A percentile compares a stretch with the other conserved stretches of the same genome.
phyloP scores from a whole-genome alignment of 306 rosid species.

The Prunus fruticosa region DNA sequence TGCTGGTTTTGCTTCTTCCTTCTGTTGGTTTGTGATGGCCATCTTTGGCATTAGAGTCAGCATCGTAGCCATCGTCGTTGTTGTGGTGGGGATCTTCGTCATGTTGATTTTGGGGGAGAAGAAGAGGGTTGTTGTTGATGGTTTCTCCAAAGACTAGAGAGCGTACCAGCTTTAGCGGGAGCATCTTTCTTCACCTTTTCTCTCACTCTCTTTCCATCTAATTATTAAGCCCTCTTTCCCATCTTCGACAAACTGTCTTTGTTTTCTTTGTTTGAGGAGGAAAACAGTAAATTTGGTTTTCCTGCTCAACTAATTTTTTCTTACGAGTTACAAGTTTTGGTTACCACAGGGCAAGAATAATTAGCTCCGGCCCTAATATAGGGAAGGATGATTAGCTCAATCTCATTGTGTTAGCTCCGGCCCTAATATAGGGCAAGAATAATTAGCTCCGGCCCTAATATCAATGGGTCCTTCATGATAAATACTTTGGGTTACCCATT shows the following conservation, averaged over 20 bases:
- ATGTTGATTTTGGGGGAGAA: constrained; percentile 18
- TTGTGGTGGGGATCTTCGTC: not conserved
- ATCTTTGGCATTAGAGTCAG: not conserved
- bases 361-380: too few species aligned
- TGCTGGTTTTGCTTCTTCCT: constrained; percentile 3
- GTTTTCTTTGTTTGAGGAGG: too few species aligned
- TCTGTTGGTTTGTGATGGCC: constrained; percentile 13
- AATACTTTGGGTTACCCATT: too few species aligned
- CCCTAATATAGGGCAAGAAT: too few species aligned
- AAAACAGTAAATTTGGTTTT: too few species aligned
- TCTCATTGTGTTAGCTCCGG: too few species aligned
- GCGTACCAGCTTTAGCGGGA: constrained; percentile 66
- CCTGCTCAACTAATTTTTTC: too few species aligned
- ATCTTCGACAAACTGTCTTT: not conserved
- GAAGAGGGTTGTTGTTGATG: constrained; percentile 44
- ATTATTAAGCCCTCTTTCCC: not conserved
- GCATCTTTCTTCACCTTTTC: constrained; percentile 35
- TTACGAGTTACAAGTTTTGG: too few species aligned
- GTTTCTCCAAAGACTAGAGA: constrained; percentile 53
- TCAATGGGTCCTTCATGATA: too few species aligned
- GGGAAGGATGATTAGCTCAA: too few species aligned
- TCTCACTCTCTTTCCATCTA: not conserved
- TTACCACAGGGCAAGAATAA: too few species aligned
- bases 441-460: too few species aligned
- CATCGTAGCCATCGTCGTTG: not conserved